phyloP scores from a whole-genome alignment of 305 asterid genomes.

The Rubia peregrina region DNA sequence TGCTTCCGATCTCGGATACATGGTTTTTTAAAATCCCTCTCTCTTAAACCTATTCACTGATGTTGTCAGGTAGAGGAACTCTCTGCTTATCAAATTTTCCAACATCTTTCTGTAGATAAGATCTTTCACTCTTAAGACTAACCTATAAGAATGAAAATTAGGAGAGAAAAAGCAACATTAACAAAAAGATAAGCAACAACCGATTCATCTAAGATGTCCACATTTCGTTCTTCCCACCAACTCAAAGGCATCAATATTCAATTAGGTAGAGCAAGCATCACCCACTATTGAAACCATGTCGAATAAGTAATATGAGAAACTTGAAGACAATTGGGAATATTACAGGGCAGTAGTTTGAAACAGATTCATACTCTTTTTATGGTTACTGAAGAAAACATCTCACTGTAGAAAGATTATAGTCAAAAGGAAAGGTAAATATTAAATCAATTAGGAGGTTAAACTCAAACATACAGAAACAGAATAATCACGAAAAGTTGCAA shows the following conservation, averaged over 20 bases:
- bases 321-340: neutral
- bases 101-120: slow-evolving; percentile 79
- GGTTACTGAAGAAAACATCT: no score
- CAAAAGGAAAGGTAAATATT: no score
- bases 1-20: no score
- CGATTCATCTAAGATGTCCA: no score
- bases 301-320: neutral
- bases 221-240: neutral
- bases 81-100: slow-evolving; percentile 47
- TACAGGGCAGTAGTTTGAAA: neutral
- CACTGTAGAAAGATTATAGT: no score
- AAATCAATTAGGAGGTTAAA: no score
- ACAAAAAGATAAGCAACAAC: no score
- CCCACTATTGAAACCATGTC: no score
- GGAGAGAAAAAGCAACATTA: neutral
- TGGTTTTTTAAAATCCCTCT: neutral
- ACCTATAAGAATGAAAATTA: slow-evolving; percentile 27
- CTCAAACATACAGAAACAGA: no score
- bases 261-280: neutral
- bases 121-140: slow-evolving; percentile 77
- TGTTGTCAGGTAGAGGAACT: slow-evolving; percentile 77
- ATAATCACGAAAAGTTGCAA: neutral
- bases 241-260: neutral
- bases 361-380: neutral
- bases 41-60: slow-evolving; percentile 62